Conservation (phyloP, 2,329 filamentous ascomycete genomes). For the Metarhizium brunneum region DNA sequence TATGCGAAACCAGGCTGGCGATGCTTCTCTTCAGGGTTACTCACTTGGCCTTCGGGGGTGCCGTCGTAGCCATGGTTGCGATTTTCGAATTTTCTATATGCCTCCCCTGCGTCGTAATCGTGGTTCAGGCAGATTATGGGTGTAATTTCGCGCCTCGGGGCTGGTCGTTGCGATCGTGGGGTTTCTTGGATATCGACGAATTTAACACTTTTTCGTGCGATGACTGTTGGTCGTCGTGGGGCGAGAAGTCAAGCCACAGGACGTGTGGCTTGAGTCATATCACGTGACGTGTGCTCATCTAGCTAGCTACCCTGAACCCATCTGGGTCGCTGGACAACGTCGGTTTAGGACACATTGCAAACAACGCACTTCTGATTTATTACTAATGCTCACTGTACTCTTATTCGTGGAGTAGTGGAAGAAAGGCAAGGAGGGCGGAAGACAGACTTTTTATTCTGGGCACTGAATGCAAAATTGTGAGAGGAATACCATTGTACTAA, state of each 20-base stretch:
- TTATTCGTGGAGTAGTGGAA: too few relatives aligned
- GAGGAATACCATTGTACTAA: too few relatives aligned
- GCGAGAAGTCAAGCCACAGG: constrained; percentile 18
- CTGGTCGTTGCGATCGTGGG: constrained; percentile 24
- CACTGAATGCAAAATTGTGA: too few relatives aligned
- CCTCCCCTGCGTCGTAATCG: not conserved
- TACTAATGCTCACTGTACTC: too few relatives aligned
- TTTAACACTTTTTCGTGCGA: constrained; percentile 33
- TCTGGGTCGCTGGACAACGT: too few relatives aligned
- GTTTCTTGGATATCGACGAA: constrained; percentile 27
- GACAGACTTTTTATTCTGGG: too few relatives aligned
- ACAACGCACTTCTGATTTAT: too few relatives aligned
- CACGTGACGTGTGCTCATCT: constrained; percentile 16
- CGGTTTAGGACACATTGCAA: too few relatives aligned
- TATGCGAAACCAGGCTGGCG: constrained; percentile 1
- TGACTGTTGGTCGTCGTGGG: constrained; percentile 24
- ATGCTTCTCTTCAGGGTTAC: constrained; percentile 9
- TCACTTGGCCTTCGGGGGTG: constrained; percentile 31
- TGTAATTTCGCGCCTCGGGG: constrained; percentile 14
- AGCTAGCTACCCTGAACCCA: too few relatives aligned
- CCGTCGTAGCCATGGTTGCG: constrained; percentile 28
- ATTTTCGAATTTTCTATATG: constrained; percentile 1
- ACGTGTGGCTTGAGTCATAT: constrained; percentile 7
- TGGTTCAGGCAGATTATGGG: constrained; percentile 1
- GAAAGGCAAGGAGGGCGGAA: too few relatives aligned